These are phyloP conservation scores for Silene coronaria DNA, from an alignment of 179 eudicot genomes.

Conservation along the genomic window DNA sequence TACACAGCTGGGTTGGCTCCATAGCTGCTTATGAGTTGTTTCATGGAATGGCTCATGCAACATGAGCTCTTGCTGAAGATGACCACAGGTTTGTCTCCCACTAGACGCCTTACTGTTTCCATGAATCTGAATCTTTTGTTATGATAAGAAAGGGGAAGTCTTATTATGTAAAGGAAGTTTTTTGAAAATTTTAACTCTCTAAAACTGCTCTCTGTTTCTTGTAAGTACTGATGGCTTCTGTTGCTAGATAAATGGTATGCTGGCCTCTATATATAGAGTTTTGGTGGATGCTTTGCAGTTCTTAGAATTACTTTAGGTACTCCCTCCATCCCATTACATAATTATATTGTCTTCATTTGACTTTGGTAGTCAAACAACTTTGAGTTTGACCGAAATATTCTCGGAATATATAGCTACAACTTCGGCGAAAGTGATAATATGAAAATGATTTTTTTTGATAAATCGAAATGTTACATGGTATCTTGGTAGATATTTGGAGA, in stretches of 20 bases:
- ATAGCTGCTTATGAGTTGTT: conserved; percentile 33
- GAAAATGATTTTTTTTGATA: background rate
- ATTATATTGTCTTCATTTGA: background rate
- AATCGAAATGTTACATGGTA: background rate
- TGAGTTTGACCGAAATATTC: background rate
- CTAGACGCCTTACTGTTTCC: conserved; percentile 34
- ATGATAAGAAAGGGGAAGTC: conserved; percentile 9
- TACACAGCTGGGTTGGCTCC: conserved; percentile 37
- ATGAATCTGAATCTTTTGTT: conserved; percentile 12
- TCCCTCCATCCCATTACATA: background rate
- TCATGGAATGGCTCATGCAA: conserved; percentile 40
- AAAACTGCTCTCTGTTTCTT: conserved; percentile 10
- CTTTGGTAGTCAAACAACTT: background rate
- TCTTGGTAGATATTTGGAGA: background rate
- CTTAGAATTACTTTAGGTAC: background rate
- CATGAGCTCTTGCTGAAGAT: conserved; percentile 41
- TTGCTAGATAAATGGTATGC: conserved; percentile 12
- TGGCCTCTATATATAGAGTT: conserved; percentile 29
- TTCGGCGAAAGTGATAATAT: background rate
- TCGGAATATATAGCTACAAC: background rate
- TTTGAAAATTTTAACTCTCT: background rate
- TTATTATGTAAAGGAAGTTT: conserved; percentile 5
- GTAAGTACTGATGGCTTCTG: conserved; percentile 11
- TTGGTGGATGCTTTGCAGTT: conserved; percentile 8
- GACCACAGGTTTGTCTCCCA: conserved; percentile 32